Conservation (phyloP, 2,329 filamentous ascomycete species). For the Scopulariopsis brevicaulis region DNA sequence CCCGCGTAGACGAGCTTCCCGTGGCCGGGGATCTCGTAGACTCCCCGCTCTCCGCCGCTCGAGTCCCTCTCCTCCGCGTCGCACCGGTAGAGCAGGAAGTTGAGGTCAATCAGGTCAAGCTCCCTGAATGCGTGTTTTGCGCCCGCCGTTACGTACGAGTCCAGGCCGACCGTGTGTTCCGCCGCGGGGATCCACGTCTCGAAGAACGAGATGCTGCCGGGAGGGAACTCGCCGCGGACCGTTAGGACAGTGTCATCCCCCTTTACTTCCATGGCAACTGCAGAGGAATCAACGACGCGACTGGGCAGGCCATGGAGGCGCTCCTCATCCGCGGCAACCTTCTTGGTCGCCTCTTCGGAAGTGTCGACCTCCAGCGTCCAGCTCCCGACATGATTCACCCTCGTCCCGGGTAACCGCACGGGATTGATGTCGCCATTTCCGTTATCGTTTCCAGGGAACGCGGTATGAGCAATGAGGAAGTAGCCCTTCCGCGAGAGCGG, state of each 20-base stretch:
- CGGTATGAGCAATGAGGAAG: slow-evolving; percentile 91
- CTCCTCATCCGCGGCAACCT: slow-evolving; percentile 56
- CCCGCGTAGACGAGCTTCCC: slow-evolving; percentile 88
- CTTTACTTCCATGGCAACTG: slow-evolving; percentile 60
- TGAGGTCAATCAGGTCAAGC: slow-evolving; percentile 71
- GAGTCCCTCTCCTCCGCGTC: slow-evolving; percentile 78
- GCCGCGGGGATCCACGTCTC: slow-evolving; percentile 91
- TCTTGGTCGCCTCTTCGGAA: slow-evolving; percentile 55
- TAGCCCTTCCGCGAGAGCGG: slow-evolving; percentile 87
- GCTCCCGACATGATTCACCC: slow-evolving; percentile 74
- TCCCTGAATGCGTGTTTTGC: slow-evolving; percentile 67
- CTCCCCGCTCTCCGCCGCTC: slow-evolving; percentile 72
- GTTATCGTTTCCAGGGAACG: slow-evolving; percentile 82
- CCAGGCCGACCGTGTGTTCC: slow-evolving; percentile 73
- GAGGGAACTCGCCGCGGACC: slow-evolving; percentile 74
- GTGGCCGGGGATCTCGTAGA: slow-evolving; percentile 74
- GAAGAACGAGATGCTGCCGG: slow-evolving; percentile 88
- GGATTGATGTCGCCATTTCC: slow-evolving; percentile 72
- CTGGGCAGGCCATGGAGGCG: slow-evolving; percentile 76
- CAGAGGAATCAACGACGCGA: slow-evolving; percentile 61
- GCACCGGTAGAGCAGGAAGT: slow-evolving; percentile 83
- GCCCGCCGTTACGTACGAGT: slow-evolving; percentile 76
- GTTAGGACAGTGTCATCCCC: slow-evolving; percentile 68
- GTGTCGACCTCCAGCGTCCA: slow-evolving; percentile 87
- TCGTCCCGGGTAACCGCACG: slow-evolving; percentile 72